Evolutionary conservation across 768 basidiomycete genomes (phyloP), one percentile per base, ranked within the genome.

Genomic region (Cytidiella melzeri): DNA sequence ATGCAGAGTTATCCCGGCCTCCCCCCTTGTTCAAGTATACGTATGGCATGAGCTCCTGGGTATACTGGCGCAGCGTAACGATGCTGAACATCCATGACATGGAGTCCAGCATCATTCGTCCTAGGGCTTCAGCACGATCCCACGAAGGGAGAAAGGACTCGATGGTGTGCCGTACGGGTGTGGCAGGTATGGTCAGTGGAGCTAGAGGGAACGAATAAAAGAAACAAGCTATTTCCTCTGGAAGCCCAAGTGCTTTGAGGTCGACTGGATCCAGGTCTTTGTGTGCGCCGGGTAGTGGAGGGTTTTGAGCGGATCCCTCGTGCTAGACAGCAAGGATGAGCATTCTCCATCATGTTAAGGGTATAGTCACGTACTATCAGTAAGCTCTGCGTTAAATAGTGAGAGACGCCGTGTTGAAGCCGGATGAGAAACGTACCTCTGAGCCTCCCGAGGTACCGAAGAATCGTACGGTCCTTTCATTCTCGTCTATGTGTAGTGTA

Each of bases 81-180:
- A 80, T 79, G 25, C 75, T 73, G 57, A 81, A 82, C 19, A 75
- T 62, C 79, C 80, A 85, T 12, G 81, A 45, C 19, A 55, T 43
- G 39, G 82, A 78, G 51, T 82, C 79, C 60, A 83, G 59, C 55
- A 83, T 84, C 3, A 80, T 79, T 61, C 86, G 83, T 49, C 75
- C 79, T 15, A 86, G 71, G 6, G 74, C 61, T 62, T 75, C 76
- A n/a, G 82, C 83, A 1, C 69, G 69, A 4, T 69, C 68, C 23
- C 63, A 61, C 1, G 68, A 47, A 0, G 80, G 79, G 2, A 81
- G 65, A 39, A 37, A 57, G 26, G 19, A 36, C 43, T 47, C 51
- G 15, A 63, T 48, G 39, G 52, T 41, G 2, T 20, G 26, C 25
- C 56, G 45, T 7, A 50, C 50, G 27, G 52, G 50, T 24, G 51